phyloP scores from a whole-genome alignment of 2,329 filamentous ascomycete genomes.

The Colletotrichum truncatum region DNA sequence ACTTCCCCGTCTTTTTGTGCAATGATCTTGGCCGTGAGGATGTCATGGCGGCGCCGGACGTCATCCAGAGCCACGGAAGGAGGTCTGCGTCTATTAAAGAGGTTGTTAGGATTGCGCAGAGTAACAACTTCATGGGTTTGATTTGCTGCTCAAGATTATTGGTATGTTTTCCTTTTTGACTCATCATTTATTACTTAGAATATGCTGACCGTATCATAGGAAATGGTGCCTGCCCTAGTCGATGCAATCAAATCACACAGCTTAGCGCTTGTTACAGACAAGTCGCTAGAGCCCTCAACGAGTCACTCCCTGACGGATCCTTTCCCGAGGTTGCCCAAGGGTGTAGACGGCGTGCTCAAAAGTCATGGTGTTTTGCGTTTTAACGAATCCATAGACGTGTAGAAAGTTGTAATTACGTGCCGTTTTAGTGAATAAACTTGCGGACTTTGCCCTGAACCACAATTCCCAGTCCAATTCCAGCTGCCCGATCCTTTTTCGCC shows the following conservation, averaged over 20 bases:
- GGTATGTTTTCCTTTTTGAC: slow-evolving; percentile 60
- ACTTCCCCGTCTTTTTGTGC: slow-evolving; percentile 95
- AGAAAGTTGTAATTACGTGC: slow-evolving; percentile 35
- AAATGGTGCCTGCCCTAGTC: slow-evolving; percentile 90
- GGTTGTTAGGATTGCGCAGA: slow-evolving; percentile 89
- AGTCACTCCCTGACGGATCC: slow-evolving; percentile 54
- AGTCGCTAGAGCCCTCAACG: slow-evolving; percentile 67
- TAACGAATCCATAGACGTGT: slow-evolving; percentile 87
- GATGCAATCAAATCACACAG: slow-evolving; percentile 95
- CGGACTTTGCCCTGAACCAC: not conserved
- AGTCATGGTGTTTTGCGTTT: slow-evolving; percentile 90
- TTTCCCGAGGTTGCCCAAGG: slow-evolving; percentile 74
- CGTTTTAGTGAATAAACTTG: slow-evolving; percentile 16
- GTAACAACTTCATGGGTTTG: slow-evolving; percentile 98
- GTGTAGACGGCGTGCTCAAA: slow-evolving; percentile 87
- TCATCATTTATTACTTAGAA: not conserved
- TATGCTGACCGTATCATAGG: slow-evolving; percentile 58
- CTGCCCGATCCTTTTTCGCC: not conserved
- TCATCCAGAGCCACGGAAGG: slow-evolving; percentile 68
- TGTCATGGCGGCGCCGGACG: slow-evolving; percentile 45
- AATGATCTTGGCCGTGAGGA: slow-evolving; percentile 84
- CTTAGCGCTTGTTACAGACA: slow-evolving; percentile 90
- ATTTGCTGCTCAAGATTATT: slow-evolving; percentile 89
- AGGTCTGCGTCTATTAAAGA: slow-evolving; percentile 91
- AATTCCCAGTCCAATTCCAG: not conserved